phyloP scores from a whole-genome alignment of 1,284 basidiomycete genomes.

The Ceratobasidium sp. region DNA sequence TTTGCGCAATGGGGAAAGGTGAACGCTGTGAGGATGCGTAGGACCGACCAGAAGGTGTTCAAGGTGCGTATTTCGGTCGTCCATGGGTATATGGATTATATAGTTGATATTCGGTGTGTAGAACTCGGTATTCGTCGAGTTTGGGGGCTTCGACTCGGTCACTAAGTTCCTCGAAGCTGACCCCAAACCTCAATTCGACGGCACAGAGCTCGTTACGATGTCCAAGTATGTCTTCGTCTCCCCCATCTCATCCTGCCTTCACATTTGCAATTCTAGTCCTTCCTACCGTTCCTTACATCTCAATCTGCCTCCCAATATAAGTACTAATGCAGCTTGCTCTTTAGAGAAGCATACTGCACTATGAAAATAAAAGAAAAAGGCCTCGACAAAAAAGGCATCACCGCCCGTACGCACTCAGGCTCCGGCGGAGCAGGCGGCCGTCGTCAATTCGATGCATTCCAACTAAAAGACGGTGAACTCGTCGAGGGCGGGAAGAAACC shows the following conservation, averaged over 20 bases:
- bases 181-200: constrained; percentile 83
- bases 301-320: no score
- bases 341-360: constrained; percentile 88
- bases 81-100: not conserved
- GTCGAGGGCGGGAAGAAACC: constrained; percentile 52
- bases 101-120: constrained; percentile 56
- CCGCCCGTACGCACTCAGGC: constrained; percentile 61
- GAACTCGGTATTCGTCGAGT: constrained; percentile 96
- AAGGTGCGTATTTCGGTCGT: constrained; percentile 67
- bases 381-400: constrained; percentile 66
- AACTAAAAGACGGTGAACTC: constrained; percentile 68
- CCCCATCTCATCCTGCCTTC: not conserved
- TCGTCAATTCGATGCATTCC: constrained; percentile 89
- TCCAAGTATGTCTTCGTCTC: constrained; percentile 77
- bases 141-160: constrained; percentile 78
- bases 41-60: constrained; percentile 80
- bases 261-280: no score
- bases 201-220: constrained; percentile 85
- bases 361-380: constrained; percentile 99
- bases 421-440: constrained; percentile 50
- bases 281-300: no score
- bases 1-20: constrained; percentile 87
- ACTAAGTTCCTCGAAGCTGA: constrained; percentile 84
- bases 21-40: constrained; percentile 89
- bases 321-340: not conserved